A percentile compares a stretch with the other conserved stretches of the same genome.
Evolutionary conservation across 176 grass and related monocot species (phyloP).

Genomic region (Typha latifolia): DNA sequence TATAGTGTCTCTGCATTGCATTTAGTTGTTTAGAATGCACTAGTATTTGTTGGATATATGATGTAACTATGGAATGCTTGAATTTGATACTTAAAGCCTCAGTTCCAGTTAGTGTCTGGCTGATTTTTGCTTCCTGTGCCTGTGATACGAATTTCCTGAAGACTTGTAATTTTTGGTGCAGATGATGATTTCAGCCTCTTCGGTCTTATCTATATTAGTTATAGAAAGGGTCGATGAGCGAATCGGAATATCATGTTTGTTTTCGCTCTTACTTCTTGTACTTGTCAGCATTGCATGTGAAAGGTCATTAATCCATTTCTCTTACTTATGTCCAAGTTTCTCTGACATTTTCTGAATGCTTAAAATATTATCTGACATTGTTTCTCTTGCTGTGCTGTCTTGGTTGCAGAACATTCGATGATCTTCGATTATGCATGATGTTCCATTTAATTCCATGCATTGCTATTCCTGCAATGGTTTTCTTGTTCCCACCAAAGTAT

Average conservation of each 20-base stretch:
- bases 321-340: not conserved
- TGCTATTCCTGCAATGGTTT: constrained; percentile 76
- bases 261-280: constrained; percentile 58
- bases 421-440: constrained; percentile 86
- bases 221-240: constrained; percentile 90
- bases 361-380: constrained; percentile 12
- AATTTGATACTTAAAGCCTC: too few species aligned
- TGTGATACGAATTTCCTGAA: not conserved
- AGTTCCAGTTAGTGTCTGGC: too few species aligned
- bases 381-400: constrained; percentile 22
- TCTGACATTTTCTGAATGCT: constrained; percentile 11
- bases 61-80: too few species aligned
- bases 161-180: constrained; percentile 28
- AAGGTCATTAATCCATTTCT: constrained; percentile 49
- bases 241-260: constrained; percentile 64
- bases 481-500: constrained; percentile 86
- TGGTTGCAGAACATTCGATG: constrained; percentile 82
- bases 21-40: too few species aligned
- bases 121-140: too few species aligned
- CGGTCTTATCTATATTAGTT: constrained; percentile 75
- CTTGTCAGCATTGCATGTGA: constrained; percentile 75
- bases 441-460: constrained; percentile 69
- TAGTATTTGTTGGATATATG: too few species aligned
- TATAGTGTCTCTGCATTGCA: too few species aligned
- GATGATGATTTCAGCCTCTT: constrained; percentile 95